phyloP scores from a whole-genome alignment of 2,329 filamentous ascomycete genomes.

The Cladosporium sp. region DNA sequence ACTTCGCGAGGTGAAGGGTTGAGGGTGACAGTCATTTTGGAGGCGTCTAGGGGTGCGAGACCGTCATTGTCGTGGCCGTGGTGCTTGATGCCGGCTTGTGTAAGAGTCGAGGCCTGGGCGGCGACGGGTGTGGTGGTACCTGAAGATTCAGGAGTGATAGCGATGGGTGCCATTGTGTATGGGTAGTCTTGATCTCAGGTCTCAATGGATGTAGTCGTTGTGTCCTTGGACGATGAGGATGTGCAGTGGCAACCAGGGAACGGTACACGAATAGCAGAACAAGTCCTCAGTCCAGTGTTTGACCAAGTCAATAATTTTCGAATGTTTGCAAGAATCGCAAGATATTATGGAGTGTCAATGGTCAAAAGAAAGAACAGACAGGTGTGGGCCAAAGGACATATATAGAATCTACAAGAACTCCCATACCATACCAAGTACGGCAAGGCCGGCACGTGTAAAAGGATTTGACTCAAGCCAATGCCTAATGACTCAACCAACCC shows the following conservation, averaged over 20 bases:
- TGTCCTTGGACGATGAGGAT: background rate
- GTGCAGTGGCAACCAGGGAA: background rate
- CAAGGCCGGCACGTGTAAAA: background rate
- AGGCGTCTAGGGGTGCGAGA: conserved; percentile 41
- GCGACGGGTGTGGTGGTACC: conserved; percentile 34
- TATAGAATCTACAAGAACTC: background rate
- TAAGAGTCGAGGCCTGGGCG: conserved; percentile 32
- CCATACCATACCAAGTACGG: background rate
- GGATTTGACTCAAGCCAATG: background rate
- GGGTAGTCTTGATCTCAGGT: background rate
- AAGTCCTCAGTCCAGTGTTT: background rate
- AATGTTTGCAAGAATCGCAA: background rate
- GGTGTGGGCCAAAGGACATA: background rate
- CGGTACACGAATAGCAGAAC: background rate
- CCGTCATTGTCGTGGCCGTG: conserved; percentile 19
- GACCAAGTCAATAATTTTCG: background rate
- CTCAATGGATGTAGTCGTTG: background rate
- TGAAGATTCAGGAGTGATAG: conserved; percentile 32
- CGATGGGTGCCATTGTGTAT: conserved; percentile 27
- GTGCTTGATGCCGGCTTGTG: conserved; percentile 35
- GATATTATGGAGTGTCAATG: background rate
- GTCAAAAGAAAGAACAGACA: background rate
- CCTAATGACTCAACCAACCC: conserved; percentile 2
- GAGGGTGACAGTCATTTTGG: conserved; percentile 38
- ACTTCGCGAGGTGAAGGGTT: conserved; percentile 39